A percentile compares a stretch with the other conserved stretches of the same genome.
These are phyloP conservation scores for Euptelea pleiosperma DNA, from an alignment of 164 flowering plant species.

Conservation along the genomic window DNA sequence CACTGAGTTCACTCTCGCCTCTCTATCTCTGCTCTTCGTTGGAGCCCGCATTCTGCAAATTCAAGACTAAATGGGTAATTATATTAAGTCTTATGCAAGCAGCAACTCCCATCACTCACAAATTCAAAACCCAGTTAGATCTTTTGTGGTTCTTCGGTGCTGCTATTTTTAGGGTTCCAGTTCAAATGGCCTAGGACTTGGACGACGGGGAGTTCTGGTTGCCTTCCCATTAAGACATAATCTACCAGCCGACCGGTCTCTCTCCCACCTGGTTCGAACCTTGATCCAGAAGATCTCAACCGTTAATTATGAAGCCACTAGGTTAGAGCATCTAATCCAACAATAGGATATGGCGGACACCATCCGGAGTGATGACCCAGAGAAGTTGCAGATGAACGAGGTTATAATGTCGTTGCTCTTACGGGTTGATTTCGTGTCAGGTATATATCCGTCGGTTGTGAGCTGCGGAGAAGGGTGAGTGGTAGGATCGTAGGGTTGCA, in stretches of 20 bases:
- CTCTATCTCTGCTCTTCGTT: too few relatives aligned
- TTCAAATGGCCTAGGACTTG: too few relatives aligned
- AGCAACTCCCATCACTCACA: too few relatives aligned
- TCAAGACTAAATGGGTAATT: too few relatives aligned
- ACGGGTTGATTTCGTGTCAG: constrained; percentile 72
- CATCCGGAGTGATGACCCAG: constrained; percentile 49
- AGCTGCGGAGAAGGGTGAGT: constrained; percentile 66
- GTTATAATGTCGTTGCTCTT: constrained; percentile 68
- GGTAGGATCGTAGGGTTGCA: constrained; percentile 78
- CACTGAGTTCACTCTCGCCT: too few relatives aligned
- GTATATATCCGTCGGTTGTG: constrained; percentile 62
- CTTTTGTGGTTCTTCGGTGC: too few relatives aligned
- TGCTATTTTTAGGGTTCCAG: too few relatives aligned
- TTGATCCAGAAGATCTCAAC: constrained; percentile 46
- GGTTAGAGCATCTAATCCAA: constrained; percentile 51
- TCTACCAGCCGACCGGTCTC: constrained; percentile 66
- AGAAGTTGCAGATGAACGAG: constrained; percentile 67
- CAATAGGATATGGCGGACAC: constrained; percentile 83
- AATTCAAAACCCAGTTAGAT: too few relatives aligned
- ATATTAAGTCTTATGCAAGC: too few relatives aligned
- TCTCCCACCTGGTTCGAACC: constrained; percentile 44
- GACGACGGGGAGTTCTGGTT: too few relatives aligned
- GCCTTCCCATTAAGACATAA: constrained; percentile 67
- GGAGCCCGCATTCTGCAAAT: too few relatives aligned
- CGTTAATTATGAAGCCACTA: constrained; percentile 46